phyloP scores from a whole-genome alignment of 2,329 filamentous ascomycete species.

The Penicillium sp. region DNA sequence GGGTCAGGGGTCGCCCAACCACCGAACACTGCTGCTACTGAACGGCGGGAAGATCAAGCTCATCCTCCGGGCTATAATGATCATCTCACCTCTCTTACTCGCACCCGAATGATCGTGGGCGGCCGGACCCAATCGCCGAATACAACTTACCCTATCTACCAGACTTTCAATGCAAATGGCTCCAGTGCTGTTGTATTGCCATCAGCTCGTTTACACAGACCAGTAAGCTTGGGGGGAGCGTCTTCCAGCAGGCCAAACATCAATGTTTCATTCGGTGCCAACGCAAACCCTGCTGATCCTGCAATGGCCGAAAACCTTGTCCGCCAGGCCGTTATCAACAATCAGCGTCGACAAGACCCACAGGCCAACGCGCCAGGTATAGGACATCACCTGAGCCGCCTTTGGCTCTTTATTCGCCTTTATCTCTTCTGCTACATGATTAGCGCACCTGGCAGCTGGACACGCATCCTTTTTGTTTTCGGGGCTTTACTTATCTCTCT shows the following conservation, averaged over 20 bases:
- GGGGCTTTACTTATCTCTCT: conserved; percentile 38
- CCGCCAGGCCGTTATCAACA: conserved; percentile 31
- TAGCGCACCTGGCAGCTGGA: conserved; percentile 47
- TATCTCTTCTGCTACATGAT: conserved; percentile 58
- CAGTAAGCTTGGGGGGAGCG: too few species aligned
- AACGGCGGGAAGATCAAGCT: too few species aligned
- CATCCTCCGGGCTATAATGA: too few species aligned
- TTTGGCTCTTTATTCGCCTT: conserved; percentile 57
- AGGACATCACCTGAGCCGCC: conserved; percentile 30
- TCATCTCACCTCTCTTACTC: too few species aligned
- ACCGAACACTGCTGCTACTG: too few species aligned
- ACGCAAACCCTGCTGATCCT: conserved; percentile 9
- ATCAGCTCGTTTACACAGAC: neutral
- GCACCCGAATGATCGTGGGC: too few species aligned
- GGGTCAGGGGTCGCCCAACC: too few species aligned
- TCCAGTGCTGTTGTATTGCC: neutral
- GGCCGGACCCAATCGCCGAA: too few species aligned
- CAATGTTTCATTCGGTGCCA: neutral
- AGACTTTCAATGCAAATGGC: neutral
- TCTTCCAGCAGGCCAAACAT: neutral
- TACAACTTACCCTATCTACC: neutral
- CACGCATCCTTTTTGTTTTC: conserved; percentile 39
- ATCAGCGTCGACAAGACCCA: conserved; percentile 14
- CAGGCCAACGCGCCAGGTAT: neutral
- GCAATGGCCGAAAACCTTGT: conserved; percentile 28